phyloP scores from a whole-genome alignment of 1,284 basidiomycete genomes.

The Ganoderma lucidum region DNA sequence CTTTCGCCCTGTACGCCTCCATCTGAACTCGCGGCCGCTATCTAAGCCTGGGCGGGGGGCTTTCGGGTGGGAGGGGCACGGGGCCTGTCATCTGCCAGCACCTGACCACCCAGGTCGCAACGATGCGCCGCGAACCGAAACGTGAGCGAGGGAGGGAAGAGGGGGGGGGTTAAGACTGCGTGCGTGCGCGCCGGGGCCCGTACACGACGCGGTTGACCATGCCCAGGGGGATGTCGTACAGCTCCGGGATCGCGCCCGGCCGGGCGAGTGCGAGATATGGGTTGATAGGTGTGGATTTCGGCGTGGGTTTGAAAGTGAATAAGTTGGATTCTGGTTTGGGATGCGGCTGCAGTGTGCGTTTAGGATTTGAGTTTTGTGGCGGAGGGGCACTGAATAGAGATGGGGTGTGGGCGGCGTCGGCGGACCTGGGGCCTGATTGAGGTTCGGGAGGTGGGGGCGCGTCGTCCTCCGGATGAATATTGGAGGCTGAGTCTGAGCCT shows the following conservation, averaged over 20 bases:
- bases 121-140: neutral
- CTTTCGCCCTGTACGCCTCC: neutral
- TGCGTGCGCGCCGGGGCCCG: conserved; percentile 13
- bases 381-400: conserved; percentile 1
- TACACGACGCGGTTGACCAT: conserved; percentile 70
- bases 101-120: too few relatives aligned
- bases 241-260: conserved; percentile 60
- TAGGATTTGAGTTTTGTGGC: conserved; percentile 8
- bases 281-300: conserved; percentile 8
- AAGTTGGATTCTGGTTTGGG: neutral
- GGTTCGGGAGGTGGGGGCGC: neutral
- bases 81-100: neutral
- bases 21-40: neutral
- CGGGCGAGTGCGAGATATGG: conserved; percentile 58
- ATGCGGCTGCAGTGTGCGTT: neutral
- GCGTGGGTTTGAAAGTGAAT: neutral
- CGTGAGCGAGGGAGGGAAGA: neutral
- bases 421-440: neutral
- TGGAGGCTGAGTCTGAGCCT: neutral
- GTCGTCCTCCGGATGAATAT: neutral
- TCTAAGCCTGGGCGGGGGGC: neutral
- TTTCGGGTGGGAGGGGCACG: neutral
- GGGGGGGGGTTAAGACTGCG: neutral
- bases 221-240: conserved; percentile 85
- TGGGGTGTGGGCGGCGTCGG: conserved; percentile 1